A percentile compares a stretch with the other conserved stretches of the same genome.
These are phyloP conservation scores for Tolypocladium paradoxum DNA, from an alignment of 2,329 filamentous ascomycete genomes.

Conservation along the genomic window DNA sequence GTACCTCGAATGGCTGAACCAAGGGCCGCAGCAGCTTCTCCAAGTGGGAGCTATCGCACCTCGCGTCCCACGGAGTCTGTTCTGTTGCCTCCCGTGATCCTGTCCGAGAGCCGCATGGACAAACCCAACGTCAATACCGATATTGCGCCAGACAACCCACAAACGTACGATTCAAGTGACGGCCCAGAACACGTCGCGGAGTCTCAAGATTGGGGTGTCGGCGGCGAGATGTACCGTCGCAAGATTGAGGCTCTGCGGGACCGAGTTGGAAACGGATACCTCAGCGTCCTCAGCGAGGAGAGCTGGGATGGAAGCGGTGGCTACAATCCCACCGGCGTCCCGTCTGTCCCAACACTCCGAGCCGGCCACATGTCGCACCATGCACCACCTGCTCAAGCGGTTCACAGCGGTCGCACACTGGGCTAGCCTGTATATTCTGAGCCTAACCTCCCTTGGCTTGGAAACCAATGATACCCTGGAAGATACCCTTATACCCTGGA, in stretches of 20 bases:
- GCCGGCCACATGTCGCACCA: conserved; percentile 20
- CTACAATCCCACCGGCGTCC: conserved; percentile 11
- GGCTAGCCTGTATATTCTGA: conserved; percentile 22
- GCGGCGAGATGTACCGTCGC: conserved; percentile 71
- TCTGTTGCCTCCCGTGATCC: conserved; percentile 16
- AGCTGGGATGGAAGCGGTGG: conserved; percentile 38
- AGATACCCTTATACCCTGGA: conserved; percentile 15
- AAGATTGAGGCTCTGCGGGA: conserved; percentile 80
- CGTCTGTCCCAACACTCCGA: conserved; percentile 16
- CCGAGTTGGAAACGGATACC: conserved; percentile 78
- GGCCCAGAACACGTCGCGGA: conserved; percentile 15
- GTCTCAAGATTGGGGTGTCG: conserved; percentile 50
- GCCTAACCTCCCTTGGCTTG: background rate
- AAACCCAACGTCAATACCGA: background rate
- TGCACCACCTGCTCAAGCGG: conserved; percentile 29
- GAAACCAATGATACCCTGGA: conserved; percentile 6
- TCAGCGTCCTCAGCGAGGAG: conserved; percentile 77
- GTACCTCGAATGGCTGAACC: conserved; percentile 8
- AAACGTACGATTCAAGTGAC: background rate
- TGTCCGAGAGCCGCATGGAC: conserved; percentile 22
- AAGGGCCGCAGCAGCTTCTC: conserved; percentile 9
- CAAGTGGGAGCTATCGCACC: conserved; percentile 31
- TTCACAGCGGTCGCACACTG: conserved; percentile 42
- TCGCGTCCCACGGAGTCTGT: conserved; percentile 30
- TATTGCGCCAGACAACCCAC: background rate